Percentiles rank a stretch among this genome's conserved stretches.
Conservation (phyloP, 371 early-diverging fungal genomes). For the Mucor mucedo region DNA sequence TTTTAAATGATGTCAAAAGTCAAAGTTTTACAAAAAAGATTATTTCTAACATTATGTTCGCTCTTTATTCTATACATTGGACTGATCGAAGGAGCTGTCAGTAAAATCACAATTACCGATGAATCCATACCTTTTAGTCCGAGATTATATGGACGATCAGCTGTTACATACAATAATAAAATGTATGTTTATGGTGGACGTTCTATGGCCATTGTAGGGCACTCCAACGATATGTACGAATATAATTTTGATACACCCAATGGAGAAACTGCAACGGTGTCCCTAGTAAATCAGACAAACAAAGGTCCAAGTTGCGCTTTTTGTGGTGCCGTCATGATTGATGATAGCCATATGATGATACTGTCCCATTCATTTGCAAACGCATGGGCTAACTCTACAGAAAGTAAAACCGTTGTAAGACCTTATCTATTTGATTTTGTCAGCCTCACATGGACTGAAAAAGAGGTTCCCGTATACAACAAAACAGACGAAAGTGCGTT, state of each 20-base stretch:
- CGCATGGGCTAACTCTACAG: too few relatives aligned
- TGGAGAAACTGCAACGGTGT: background rate
- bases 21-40: too few relatives aligned
- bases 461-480: background rate
- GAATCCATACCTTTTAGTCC: too few relatives aligned
- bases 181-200: too few relatives aligned
- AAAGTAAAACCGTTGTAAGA: background rate
- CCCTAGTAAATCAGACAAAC: background rate
- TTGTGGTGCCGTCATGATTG: conserved; percentile 8
- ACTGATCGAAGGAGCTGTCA: too few relatives aligned
- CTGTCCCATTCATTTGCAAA: background rate
- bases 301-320: conserved; percentile 1
- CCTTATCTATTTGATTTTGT: conserved; percentile 7
- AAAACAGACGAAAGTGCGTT: background rate
- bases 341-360: conserved; percentile 3
- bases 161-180: too few relatives aligned
- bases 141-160: too few relatives aligned
- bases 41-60: background rate
- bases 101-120: too few relatives aligned
- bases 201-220: too few relatives aligned
- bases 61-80: too few relatives aligned
- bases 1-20: too few relatives aligned
- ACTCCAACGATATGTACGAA: background rate
- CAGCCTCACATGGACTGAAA: background rate
- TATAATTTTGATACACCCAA: background rate